Evolutionary conservation across 73 alveolate genomes (phyloP).

Genomic region (Paramecium primaurelia): DNA sequence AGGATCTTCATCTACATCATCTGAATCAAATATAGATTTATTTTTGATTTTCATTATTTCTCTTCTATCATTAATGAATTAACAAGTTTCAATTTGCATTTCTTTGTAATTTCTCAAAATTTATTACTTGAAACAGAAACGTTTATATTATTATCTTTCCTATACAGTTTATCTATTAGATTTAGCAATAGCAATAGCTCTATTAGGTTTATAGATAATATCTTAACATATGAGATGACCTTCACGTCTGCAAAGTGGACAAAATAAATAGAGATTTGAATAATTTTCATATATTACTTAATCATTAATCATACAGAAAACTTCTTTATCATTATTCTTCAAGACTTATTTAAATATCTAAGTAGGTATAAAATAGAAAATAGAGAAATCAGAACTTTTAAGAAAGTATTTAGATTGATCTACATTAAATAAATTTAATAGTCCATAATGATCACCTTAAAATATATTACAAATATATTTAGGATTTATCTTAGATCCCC

Average conservation of each 20-base stretch:
- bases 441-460: background rate
- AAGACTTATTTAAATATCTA: background rate
- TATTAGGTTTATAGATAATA: background rate
- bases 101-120: background rate
- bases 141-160: background rate
- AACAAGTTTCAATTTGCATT: background rate
- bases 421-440: background rate
- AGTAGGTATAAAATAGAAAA: background rate
- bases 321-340: background rate
- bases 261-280: background rate
- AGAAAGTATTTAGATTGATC: background rate
- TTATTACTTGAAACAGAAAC: background rate
- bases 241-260: background rate
- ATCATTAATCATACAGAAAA: background rate
- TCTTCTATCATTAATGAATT: background rate
- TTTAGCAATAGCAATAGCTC: background rate
- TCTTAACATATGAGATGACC: conserved; percentile 18
- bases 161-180: background rate
- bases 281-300: background rate
- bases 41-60: background rate
- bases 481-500: background rate
- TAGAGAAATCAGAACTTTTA: background rate
- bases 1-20: background rate
- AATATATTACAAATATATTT: background rate
- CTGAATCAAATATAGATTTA: background rate